Percentiles rank a stretch among this genome's conserved stretches.
Conservation (phyloP, 345 rosid species). For the Eutrema heterophyllum region DNA sequence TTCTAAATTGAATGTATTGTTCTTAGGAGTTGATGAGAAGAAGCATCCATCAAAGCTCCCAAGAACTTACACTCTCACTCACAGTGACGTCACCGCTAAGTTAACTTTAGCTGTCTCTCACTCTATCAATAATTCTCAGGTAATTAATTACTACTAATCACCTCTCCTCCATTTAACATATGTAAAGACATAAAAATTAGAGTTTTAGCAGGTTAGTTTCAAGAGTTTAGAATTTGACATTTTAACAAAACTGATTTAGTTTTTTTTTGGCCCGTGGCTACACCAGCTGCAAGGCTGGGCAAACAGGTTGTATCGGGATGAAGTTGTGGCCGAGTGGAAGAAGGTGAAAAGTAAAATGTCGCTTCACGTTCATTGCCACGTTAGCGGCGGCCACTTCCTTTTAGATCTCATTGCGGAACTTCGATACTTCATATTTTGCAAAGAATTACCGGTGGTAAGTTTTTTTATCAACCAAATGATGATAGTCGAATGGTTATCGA, state of each 20-base stretch:
- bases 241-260: too few relatives aligned
- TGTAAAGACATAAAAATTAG: neutral
- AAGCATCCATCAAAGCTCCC: slow-evolving; percentile 85
- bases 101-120: slow-evolving; percentile 84
- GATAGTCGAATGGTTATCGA: neutral
- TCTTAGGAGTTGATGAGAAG: slow-evolving; percentile 82
- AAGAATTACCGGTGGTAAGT: slow-evolving; percentile 77
- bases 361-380: slow-evolving; percentile 93
- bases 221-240: too few relatives aligned
- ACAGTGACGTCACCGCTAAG: slow-evolving; percentile 75
- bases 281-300: slow-evolving; percentile 88
- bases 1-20: slow-evolving; percentile 72
- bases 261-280: neutral
- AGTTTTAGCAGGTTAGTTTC: neutral
- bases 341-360: slow-evolving; percentile 88
- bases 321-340: slow-evolving; percentile 98
- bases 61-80: slow-evolving; percentile 90
- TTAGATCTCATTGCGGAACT: slow-evolving; percentile 57
- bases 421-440: slow-evolving; percentile 82
- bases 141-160: slow-evolving; percentile 8
- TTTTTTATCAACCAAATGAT: neutral
- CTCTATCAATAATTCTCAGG: slow-evolving; percentile 83
- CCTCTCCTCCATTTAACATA: neutral
- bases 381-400: slow-evolving; percentile 87
- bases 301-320: slow-evolving; percentile 75